A percentile compares a stretch with the other conserved stretches of the same genome.
Conservation (phyloP, 2,329 filamentous ascomycete species). For the Sphaerulina vaccinii region DNA sequence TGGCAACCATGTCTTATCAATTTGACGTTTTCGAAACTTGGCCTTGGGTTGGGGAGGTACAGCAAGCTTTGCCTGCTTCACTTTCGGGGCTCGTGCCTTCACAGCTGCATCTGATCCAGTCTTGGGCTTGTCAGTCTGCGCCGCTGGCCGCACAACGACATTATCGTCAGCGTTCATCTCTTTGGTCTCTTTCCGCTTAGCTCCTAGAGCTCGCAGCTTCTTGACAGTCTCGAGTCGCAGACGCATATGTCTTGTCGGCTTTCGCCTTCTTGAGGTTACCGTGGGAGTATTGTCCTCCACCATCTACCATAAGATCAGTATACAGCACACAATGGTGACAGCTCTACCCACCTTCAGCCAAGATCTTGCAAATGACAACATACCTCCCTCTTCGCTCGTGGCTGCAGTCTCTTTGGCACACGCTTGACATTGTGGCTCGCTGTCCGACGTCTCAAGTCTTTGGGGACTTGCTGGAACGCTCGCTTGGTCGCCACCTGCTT, state of each 20-base stretch:
- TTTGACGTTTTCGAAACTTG: constrained; percentile 81
- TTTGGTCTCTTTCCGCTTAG: constrained; percentile 48
- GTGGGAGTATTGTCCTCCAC: constrained; percentile 86
- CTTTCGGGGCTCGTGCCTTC: constrained; percentile 56
- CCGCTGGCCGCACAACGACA: constrained; percentile 19
- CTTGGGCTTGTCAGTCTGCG: constrained; percentile 20
- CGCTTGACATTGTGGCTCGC: constrained; percentile 94
- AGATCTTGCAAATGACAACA: constrained; percentile 14
- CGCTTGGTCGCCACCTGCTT: constrained; percentile 64
- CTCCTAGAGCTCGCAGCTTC: constrained; percentile 62
- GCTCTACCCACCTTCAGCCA: constrained; percentile 23
- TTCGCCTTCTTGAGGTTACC: constrained; percentile 64
- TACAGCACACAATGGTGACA: neutral
- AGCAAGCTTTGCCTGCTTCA: constrained; percentile 68
- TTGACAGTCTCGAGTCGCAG: constrained; percentile 75
- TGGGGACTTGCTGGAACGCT: constrained; percentile 88
- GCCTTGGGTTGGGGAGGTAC: constrained; percentile 60
- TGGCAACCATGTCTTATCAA: constrained; percentile 88
- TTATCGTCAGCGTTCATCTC: constrained; percentile 35
- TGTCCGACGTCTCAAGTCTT: constrained; percentile 78
- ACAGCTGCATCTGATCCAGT: constrained; percentile 32
- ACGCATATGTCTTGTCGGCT: constrained; percentile 53
- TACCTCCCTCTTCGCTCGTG: constrained; percentile 62
- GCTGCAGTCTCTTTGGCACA: constrained; percentile 74
- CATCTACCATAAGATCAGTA: constrained; percentile 60